Evolutionary conservation across 139 green algal genomes (phyloP).

Genomic region (Tetraselmis striata): DNA sequence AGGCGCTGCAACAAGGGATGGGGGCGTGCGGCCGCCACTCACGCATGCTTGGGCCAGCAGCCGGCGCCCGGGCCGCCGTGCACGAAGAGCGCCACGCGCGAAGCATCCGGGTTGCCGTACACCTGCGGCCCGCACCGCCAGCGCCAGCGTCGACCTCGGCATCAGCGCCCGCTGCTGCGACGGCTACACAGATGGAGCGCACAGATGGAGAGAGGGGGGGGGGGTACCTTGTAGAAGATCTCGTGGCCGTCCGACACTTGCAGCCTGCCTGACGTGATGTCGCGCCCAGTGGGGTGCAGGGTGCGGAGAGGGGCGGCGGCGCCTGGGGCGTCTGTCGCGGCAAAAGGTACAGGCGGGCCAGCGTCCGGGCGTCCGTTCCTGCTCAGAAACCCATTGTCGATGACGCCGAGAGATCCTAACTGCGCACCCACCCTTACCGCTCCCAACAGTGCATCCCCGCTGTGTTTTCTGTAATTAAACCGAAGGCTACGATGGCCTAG

Average conservation of each 20-base stretch:
- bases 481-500: no score
- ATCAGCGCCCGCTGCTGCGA: no score
- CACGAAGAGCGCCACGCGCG: constrained; percentile 39
- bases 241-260: constrained; percentile 31
- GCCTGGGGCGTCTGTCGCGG: no score
- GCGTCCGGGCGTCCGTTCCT: no score
- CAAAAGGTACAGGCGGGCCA: no score
- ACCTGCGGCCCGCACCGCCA: constrained; percentile 14
- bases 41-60: constrained; percentile 52
- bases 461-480: no score
- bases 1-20: neutral
- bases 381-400: no score
- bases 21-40: no score
- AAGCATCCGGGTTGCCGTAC: constrained; percentile 33
- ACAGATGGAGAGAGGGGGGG: neutral
- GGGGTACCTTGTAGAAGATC: constrained; percentile 28
- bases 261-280: constrained; percentile 14
- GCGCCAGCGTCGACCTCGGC: neutral
- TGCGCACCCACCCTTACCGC: no score
- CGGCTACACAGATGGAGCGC: no score
- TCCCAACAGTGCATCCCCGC: no score
- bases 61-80: constrained; percentile 65
- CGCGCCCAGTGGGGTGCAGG: neutral
- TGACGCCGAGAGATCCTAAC: no score
- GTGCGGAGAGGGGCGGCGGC: neutral